These are phyloP conservation scores for Plantago ovata DNA, from an alignment of 257 asterid genomes.

Conservation along the genomic window DNA sequence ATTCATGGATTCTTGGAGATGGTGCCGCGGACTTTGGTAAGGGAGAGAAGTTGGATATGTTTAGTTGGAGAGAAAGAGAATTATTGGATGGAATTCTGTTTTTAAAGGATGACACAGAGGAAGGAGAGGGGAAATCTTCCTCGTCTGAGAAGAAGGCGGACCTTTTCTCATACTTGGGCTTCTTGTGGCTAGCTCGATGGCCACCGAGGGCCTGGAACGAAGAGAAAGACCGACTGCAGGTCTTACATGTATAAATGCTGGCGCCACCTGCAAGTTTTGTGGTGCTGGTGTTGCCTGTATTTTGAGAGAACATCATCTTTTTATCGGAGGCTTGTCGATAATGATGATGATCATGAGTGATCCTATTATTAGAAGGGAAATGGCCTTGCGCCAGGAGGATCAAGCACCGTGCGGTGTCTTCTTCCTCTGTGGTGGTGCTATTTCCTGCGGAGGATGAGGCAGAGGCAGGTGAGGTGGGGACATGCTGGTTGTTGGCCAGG, in stretches of 20 bases:
- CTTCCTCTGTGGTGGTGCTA: slow-evolving; percentile 46
- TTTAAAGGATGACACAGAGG: slow-evolving; percentile 15
- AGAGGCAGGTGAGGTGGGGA: neutral
- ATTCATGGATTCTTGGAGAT: slow-evolving; percentile 36
- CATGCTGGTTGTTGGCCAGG: neutral
- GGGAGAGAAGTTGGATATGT: slow-evolving; percentile 29
- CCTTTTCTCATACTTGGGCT: slow-evolving; percentile 36
- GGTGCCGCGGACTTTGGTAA: slow-evolving; percentile 26
- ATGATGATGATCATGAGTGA: neutral
- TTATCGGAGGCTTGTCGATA: neutral
- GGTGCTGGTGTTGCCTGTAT: neutral
- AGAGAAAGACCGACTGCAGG: slow-evolving; percentile 48
- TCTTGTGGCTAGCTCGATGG: slow-evolving; percentile 70
- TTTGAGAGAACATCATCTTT: neutral
- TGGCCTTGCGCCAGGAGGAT: slow-evolving; percentile 47
- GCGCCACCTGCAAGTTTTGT: slow-evolving; percentile 4
- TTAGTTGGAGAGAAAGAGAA: slow-evolving; percentile 45
- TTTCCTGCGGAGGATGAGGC: slow-evolving; percentile 26
- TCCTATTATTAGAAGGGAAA: slow-evolving; percentile 9
- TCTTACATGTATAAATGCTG: slow-evolving; percentile 55
- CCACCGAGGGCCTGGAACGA: slow-evolving; percentile 80
- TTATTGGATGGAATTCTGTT: slow-evolving; percentile 27
- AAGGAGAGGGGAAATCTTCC: slow-evolving; percentile 39
- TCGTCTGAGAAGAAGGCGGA: slow-evolving; percentile 24
- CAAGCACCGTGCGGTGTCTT: slow-evolving; percentile 55